Evolutionary conservation across 2,329 filamentous ascomycete genomes (phyloP).

Genomic region (Ilyonectria destructans): DNA sequence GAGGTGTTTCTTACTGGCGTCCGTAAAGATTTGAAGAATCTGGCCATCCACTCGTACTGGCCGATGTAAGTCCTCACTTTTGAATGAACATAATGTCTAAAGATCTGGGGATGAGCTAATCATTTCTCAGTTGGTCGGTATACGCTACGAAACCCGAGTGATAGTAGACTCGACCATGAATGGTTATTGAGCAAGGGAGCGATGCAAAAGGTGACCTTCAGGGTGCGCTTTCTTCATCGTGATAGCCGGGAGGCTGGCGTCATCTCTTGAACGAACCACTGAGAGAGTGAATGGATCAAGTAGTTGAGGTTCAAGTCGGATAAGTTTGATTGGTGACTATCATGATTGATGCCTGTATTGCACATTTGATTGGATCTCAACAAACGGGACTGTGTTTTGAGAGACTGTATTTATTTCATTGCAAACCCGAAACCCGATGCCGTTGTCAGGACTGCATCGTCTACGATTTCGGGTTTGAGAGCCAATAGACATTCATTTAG

Average conservation of each 20-base stretch:
- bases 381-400: neutral
- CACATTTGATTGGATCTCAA: neutral
- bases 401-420: neutral
- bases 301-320: neutral
- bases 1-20: conserved; percentile 21
- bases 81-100: too few species aligned
- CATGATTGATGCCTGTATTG: neutral
- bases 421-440: neutral
- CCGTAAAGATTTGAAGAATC: conserved; percentile 22
- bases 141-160: conserved; percentile 23
- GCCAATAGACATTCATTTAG: neutral
- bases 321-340: neutral
- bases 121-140: conserved; percentile 18
- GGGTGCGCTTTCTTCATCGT: neutral
- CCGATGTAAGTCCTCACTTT: conserved; percentile 19
- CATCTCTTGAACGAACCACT: neutral
- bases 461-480: neutral
- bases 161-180: neutral
- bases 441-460: neutral
- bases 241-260: neutral
- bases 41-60: conserved; percentile 27
- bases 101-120: conserved; percentile 1
- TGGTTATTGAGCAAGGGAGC: neutral
- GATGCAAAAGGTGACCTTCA: neutral
- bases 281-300: neutral